Percentiles rank a stretch among this genome's conserved stretches.
phyloP scores from a whole-genome alignment of 2,329 filamentous ascomycete genomes.

The Paramyrothecium roridum region DNA sequence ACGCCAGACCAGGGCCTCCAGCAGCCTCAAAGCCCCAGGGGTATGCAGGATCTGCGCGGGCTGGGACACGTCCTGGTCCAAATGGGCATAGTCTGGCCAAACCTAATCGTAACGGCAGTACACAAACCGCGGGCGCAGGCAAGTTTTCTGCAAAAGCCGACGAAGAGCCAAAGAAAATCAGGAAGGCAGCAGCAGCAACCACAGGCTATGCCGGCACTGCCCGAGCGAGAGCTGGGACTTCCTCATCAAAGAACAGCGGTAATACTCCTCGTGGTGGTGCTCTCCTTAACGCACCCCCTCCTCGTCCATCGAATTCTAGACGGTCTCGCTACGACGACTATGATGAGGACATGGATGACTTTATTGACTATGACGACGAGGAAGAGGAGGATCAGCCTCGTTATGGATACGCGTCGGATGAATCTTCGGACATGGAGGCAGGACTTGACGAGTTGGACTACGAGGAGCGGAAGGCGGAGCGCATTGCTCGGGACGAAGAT shows the following conservation, averaged over 20 bases:
- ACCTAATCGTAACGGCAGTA: conserved; percentile 16
- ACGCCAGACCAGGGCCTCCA: conserved; percentile 3
- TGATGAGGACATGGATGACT: conserved; percentile 60
- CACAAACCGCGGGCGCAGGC: conserved; percentile 9
- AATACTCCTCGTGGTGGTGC: conserved; percentile 35
- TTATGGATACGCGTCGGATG: conserved; percentile 60
- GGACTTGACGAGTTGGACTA: conserved; percentile 69
- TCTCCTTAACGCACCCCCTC: conserved; percentile 29
- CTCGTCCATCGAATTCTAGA: conserved; percentile 23
- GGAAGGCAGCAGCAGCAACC: conserved; percentile 59
- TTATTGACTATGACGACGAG: conserved; percentile 60
- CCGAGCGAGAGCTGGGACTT: conserved; percentile 46
- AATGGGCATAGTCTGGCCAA: conserved; percentile 18
- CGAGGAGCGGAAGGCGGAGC: conserved; percentile 64
- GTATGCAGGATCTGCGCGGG: conserved; percentile 28
- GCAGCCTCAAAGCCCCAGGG: conserved; percentile 13
- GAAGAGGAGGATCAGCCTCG: conserved; percentile 40
- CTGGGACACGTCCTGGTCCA: conserved; percentile 16
- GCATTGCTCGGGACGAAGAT: conserved; percentile 65
- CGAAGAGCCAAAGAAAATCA: conserved; percentile 51
- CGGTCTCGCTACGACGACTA: conserved; percentile 52
- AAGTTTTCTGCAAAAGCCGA: conserved; percentile 25
- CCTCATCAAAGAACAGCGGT: conserved; percentile 21
- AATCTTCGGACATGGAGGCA: conserved; percentile 75
- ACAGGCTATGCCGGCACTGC: conserved; percentile 66